phyloP scores from a whole-genome alignment of 2,329 filamentous ascomycete species.

The Verticillium alfalfae region DNA sequence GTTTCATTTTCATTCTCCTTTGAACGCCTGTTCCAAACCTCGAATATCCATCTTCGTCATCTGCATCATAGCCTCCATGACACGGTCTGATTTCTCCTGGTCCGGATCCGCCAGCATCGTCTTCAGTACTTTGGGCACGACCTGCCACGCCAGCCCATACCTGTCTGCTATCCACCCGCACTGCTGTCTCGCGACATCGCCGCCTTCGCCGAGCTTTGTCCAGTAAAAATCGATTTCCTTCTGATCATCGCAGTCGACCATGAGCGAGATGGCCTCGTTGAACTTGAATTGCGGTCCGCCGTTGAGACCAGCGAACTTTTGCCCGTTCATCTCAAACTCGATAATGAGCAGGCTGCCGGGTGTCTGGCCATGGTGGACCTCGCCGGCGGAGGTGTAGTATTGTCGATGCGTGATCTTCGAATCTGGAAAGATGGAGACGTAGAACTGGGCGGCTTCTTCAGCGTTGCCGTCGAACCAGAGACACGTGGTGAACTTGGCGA shows the following conservation, averaged over 20 bases:
- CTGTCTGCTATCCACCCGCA: slow-evolving; percentile 41
- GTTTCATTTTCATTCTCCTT: slow-evolving; percentile 7
- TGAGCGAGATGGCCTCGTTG: slow-evolving; percentile 34
- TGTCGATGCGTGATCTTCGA: slow-evolving; percentile 26
- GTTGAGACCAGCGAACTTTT: slow-evolving; percentile 34
- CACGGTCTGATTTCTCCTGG: slow-evolving; percentile 22
- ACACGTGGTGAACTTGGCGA: slow-evolving; percentile 17
- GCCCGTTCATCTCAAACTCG: slow-evolving; percentile 31
- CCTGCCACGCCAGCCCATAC: slow-evolving; percentile 42
- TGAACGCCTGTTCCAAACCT: slow-evolving; percentile 27
- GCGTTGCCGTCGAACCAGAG: slow-evolving; percentile 37
- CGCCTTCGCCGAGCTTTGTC: slow-evolving; percentile 33
- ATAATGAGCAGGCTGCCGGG: slow-evolving; percentile 26
- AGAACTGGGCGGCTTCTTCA: slow-evolving; percentile 33
- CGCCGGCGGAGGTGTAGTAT: slow-evolving; percentile 20
- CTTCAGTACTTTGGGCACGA: slow-evolving; percentile 31
- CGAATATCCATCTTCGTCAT: slow-evolving; percentile 38
- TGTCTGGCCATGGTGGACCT: slow-evolving; percentile 22
- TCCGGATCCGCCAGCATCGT: slow-evolving; percentile 26
- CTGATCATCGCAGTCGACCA: slow-evolving; percentile 37
- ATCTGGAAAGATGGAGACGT: slow-evolving; percentile 33
- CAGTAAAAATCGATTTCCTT: slow-evolving; percentile 42
- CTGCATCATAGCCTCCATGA: slow-evolving; percentile 28
- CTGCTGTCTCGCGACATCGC: slow-evolving; percentile 25
- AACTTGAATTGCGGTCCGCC: slow-evolving; percentile 34